Conservation (phyloP, 2,329 filamentous ascomycete genomes). For the Microdochium paspali region DNA sequence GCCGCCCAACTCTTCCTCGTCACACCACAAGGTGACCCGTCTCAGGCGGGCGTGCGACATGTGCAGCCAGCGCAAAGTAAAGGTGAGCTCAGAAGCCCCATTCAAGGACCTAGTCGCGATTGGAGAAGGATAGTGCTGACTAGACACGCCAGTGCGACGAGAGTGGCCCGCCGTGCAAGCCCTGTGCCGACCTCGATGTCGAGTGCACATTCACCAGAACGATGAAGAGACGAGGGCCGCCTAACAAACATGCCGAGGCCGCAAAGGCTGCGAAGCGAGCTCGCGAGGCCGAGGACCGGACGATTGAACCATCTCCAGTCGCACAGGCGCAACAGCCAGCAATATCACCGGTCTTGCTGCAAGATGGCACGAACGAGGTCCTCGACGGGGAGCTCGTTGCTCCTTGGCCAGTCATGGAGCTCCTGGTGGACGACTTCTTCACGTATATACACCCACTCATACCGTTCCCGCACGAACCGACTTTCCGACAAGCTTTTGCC, state of each 20-base stretch:
- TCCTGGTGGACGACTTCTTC: slow-evolving; percentile 74
- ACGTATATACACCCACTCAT: slow-evolving; percentile 70
- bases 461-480: slow-evolving; percentile 71
- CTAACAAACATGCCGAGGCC: slow-evolving; percentile 49
- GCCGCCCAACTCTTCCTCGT: background rate
- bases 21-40: slow-evolving; percentile 37
- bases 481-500: slow-evolving; percentile 61
- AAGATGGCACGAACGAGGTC: slow-evolving; percentile 22
- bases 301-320: slow-evolving; percentile 14
- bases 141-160: slow-evolving; percentile 36
- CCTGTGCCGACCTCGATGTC: slow-evolving; percentile 46
- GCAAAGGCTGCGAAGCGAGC: slow-evolving; percentile 42
- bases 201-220: slow-evolving; percentile 48
- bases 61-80: slow-evolving; percentile 53
- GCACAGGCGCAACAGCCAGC: slow-evolving; percentile 14
- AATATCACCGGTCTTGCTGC: slow-evolving; percentile 32
- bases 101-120: no score
- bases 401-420: slow-evolving; percentile 56
- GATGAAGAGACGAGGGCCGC: slow-evolving; percentile 49
- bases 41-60: slow-evolving; percentile 51
- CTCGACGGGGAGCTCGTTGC: slow-evolving; percentile 62
- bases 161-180: slow-evolving; percentile 43
- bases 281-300: slow-evolving; percentile 20
- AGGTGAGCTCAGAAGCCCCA: slow-evolving; percentile 24
- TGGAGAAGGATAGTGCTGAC: slow-evolving; percentile 1